phyloP scores from a whole-genome alignment of 2,329 filamentous ascomycete species.

The Lachnellula arida region DNA sequence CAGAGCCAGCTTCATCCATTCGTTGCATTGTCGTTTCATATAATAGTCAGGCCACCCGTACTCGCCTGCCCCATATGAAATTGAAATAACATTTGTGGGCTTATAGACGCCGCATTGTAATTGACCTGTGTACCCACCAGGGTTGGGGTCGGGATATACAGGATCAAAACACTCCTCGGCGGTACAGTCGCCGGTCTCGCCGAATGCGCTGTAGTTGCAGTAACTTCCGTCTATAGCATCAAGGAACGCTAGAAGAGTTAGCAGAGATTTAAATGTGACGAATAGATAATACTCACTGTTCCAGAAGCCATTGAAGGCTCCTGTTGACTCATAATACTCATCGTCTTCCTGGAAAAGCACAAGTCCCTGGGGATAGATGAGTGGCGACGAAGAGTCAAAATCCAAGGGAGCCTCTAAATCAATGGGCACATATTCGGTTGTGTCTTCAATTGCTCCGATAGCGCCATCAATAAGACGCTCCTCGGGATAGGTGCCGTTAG shows the following conservation, averaged over 20 bases:
- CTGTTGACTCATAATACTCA: constrained; percentile 21
- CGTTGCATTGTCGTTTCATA: constrained; percentile 46
- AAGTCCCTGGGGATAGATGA: constrained; percentile 45
- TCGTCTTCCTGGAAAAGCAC: constrained; percentile 40
- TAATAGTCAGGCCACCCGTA: constrained; percentile 47
- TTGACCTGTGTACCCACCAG: constrained; percentile 46
- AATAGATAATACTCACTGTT: constrained; percentile 45
- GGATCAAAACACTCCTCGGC: constrained; percentile 39
- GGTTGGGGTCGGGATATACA: constrained; percentile 43
- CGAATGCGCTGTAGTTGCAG: constrained; percentile 44
- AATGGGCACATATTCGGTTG: constrained; percentile 16
- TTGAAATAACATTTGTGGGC: constrained; percentile 51
- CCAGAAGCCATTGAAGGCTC: constrained; percentile 25
- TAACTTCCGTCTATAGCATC: constrained; percentile 45
- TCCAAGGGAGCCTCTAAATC: constrained; percentile 40
- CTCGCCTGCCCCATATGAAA: constrained; percentile 51
- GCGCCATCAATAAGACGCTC: constrained; percentile 38
- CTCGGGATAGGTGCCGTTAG: constrained; percentile 37
- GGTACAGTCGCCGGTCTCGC: constrained; percentile 44
- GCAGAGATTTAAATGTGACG: constrained; percentile 32
- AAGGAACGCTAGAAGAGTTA: constrained; percentile 43
- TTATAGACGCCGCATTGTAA: constrained; percentile 45
- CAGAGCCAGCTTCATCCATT: constrained; percentile 48
- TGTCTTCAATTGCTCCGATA: constrained; percentile 30
- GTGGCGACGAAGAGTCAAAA: constrained; percentile 41